phyloP scores from a whole-genome alignment of 1,284 basidiomycete species.

The Naganishia sp. region DNA sequence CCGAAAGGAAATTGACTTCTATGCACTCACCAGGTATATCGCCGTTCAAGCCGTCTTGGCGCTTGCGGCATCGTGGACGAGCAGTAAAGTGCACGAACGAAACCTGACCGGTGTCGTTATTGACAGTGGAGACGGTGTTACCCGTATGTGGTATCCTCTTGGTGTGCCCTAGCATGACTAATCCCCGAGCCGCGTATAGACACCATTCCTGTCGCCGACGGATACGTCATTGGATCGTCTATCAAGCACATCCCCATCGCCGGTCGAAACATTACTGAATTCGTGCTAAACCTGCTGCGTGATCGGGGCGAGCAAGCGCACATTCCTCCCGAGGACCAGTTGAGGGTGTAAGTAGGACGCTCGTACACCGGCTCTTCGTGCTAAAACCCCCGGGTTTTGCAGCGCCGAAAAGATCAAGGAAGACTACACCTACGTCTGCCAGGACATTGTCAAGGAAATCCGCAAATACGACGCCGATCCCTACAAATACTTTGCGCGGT shows the following conservation, averaged over 20 bases:
- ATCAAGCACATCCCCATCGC: constrained; percentile 99
- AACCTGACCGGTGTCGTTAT: constrained; percentile 97
- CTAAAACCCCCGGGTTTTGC: not conserved
- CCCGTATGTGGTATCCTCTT: constrained; percentile 58
- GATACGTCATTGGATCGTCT: constrained; percentile 97
- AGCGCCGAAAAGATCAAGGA: constrained; percentile 92
- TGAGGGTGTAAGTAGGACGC: constrained; percentile 62
- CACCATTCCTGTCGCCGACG: constrained; percentile 68
- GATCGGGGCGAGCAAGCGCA: constrained; percentile 88
- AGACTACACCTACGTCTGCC: constrained; percentile 97
- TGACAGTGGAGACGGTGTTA: constrained; percentile 98
- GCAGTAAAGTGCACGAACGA: constrained; percentile 85
- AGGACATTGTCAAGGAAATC: constrained; percentile 99
- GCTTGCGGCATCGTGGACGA: constrained; percentile 96
- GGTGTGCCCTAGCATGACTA: not conserved
- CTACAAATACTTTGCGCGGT: constrained; percentile 93
- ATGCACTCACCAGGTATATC: constrained; percentile 69
- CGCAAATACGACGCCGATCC: constrained; percentile 97
- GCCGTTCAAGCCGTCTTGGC: constrained; percentile 99
- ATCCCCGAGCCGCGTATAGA: constrained; percentile 38
- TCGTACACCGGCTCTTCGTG: no score
- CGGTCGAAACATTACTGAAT: constrained; percentile 94
- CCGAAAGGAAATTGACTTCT: not conserved
- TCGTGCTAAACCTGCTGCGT: constrained; percentile 93
- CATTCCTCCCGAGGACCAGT: constrained; percentile 95